Evolutionary conservation across 495 filamentous ascomycete species (phyloP).

Genomic region (Aspergillus leporis): DNA sequence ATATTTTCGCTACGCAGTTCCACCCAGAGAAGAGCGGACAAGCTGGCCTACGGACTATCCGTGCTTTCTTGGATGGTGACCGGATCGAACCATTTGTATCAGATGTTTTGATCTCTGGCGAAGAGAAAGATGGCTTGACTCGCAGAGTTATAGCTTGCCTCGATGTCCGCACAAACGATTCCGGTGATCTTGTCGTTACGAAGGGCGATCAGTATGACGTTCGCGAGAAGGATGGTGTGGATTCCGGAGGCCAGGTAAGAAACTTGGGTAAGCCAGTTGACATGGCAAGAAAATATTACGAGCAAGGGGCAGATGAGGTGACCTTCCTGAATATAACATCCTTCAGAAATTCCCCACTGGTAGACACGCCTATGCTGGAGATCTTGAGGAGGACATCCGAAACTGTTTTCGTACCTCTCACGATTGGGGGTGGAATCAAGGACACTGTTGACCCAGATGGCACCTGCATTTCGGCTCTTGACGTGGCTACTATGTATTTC

Average conservation of each 20-base stretch:
- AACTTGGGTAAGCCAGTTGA: conserved; percentile 97
- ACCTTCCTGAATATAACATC: conserved; percentile 98
- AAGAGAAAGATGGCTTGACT: conserved; percentile 69
- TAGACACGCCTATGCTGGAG: conserved; percentile 93
- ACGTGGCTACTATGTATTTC: conserved; percentile 97
- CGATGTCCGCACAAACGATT: conserved; percentile 94
- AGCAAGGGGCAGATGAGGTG: conserved; percentile 94
- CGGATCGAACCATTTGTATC: conserved; percentile 44
- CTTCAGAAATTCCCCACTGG: conserved; percentile 90
- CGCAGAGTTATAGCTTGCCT: conserved; percentile 91
- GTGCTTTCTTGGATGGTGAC: conserved; percentile 77
- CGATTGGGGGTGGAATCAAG: conserved; percentile 91
- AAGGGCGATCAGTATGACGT: conserved; percentile 99
- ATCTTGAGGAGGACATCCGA: conserved; percentile 81
- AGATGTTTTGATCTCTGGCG: conserved; percentile 21
- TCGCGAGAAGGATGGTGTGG: conserved; percentile 72
- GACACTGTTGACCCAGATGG: conserved; percentile 89
- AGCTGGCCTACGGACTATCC: conserved; percentile 79
- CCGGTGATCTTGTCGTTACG: conserved; percentile 93
- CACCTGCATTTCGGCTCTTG: conserved; percentile 79
- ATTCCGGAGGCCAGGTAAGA: conserved; percentile 71
- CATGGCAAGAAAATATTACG: conserved; percentile 91
- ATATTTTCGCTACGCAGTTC: conserved; percentile 91
- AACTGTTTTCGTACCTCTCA: conserved; percentile 96
- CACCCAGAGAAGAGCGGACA: conserved; percentile 96